Conservation (phyloP, 495 filamentous ascomycete species). For the Talaromyces wortmannii region DNA sequence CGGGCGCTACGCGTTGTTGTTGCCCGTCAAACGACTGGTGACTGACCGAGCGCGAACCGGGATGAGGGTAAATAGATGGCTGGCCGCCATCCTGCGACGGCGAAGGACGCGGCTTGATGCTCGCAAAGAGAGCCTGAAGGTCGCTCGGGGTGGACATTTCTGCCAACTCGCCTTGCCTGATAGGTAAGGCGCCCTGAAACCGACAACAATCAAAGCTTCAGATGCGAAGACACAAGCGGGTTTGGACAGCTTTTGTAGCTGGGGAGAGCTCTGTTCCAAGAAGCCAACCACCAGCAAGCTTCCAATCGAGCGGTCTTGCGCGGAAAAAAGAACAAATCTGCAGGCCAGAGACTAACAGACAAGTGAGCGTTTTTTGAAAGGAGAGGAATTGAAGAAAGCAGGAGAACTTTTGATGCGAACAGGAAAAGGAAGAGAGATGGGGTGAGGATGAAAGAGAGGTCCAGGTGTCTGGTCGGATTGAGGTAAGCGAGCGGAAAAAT, state of each 20-base stretch:
- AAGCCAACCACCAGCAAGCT: background rate
- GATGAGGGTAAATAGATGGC: conserved; percentile 24
- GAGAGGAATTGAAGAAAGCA: conserved; percentile 10
- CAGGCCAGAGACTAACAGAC: background rate
- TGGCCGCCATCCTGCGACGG: conserved; percentile 27
- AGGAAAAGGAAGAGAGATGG: conserved; percentile 17
- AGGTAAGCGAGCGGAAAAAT: conserved; percentile 13
- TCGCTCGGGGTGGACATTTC: conserved; percentile 47
- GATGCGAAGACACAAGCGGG: background rate
- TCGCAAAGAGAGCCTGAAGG: conserved; percentile 42
- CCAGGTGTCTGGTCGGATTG: background rate
- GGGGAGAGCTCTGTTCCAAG: conserved; percentile 6
- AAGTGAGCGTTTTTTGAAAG: background rate
- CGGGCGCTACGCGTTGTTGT: conserved; percentile 9
- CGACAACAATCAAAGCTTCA: background rate
- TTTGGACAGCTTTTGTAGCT: background rate
- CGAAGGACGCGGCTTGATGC: conserved; percentile 35
- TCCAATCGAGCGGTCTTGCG: background rate
- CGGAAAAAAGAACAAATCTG: background rate
- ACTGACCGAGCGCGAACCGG: conserved; percentile 21
- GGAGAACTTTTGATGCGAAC: conserved; percentile 19
- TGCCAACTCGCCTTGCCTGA: conserved; percentile 17
- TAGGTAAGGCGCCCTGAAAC: conserved; percentile 3
- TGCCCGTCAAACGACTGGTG: conserved; percentile 14
- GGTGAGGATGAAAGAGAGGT: conserved; percentile 17